phyloP scores from a whole-genome alignment of 495 filamentous ascomycete species.

The Aspergillus wentii region DNA sequence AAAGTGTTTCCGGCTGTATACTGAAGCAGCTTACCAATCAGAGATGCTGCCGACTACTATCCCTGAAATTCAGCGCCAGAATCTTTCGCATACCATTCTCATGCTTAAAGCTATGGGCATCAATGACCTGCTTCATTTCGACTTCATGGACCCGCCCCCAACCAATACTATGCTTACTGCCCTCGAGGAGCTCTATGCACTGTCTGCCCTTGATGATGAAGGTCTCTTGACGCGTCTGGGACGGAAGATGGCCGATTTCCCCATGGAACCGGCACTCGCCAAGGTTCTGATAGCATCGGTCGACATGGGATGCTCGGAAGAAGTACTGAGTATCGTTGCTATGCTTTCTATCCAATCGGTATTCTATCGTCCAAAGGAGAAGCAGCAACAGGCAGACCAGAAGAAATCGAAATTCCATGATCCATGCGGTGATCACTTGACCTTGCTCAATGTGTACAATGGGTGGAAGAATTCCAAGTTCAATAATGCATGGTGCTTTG shows the following conservation, averaged over 20 bases:
- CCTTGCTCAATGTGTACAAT: constrained; percentile 94
- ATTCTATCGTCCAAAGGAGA: constrained; percentile 95
- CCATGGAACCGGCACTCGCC: constrained; percentile 83
- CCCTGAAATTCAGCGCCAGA: constrained; percentile 95
- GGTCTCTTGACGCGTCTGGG: constrained; percentile 89
- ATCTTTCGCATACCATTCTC: constrained; percentile 89
- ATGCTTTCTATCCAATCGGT: constrained; percentile 84
- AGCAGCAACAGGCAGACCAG: constrained; percentile 91
- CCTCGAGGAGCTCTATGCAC: constrained; percentile 88
- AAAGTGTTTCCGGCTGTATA: constrained; percentile 95
- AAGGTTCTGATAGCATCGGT: constrained; percentile 88
- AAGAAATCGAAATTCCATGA: constrained; percentile 98
- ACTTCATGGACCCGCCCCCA: constrained; percentile 98
- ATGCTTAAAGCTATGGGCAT: constrained; percentile 99
- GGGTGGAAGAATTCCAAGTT: constrained; percentile 81
- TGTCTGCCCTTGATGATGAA: constrained; percentile 93
- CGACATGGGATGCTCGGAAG: constrained; percentile 84
- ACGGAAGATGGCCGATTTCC: constrained; percentile 97
- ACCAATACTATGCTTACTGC: constrained; percentile 97
- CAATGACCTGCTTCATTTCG: constrained; percentile 94
- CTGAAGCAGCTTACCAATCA: constrained; percentile 89
- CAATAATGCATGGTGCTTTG: constrained; percentile 87
- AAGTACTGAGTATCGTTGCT: constrained; percentile 89
- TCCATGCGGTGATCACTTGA: constrained; percentile 89
- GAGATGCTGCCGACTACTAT: constrained; percentile 97